A percentile compares a stretch with the other conserved stretches of the same genome.
phyloP scores from a whole-genome alignment of 2,329 filamentous ascomycete species.

The Exophiala bonariae region DNA sequence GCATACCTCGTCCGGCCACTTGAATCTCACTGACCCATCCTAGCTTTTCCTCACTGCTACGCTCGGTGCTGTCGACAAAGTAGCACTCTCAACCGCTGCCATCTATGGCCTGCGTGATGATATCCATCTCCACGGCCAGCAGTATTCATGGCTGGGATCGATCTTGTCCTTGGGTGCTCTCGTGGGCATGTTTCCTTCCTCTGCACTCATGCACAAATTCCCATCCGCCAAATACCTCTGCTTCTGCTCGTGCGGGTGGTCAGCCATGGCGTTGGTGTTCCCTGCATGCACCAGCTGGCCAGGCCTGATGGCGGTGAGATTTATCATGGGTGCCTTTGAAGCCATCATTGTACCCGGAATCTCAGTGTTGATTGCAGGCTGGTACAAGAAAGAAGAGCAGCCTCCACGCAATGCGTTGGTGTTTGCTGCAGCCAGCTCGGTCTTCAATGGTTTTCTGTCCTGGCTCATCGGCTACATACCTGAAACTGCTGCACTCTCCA shows the following conservation, averaged over 20 bases:
- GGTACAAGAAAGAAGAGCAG: slow-evolving; percentile 47
- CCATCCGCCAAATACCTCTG: slow-evolving; percentile 58
- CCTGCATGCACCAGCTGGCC: slow-evolving; percentile 52
- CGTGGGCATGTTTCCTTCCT: no score
- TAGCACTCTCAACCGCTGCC: no score
- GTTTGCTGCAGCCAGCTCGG: slow-evolving; percentile 23
- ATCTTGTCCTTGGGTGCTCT: no score
- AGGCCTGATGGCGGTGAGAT: slow-evolving; percentile 49
- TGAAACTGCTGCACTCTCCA: slow-evolving; percentile 39
- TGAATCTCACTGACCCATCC: slow-evolving; percentile 34
- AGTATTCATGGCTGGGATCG: no score
- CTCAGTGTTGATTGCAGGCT: slow-evolving; percentile 56
- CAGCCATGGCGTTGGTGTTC: slow-evolving; percentile 45
- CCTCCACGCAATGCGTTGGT: slow-evolving; percentile 26
- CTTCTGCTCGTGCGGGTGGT: slow-evolving; percentile 59
- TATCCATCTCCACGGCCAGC: no score
- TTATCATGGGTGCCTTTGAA: slow-evolving; percentile 57
- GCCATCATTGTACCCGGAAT: slow-evolving; percentile 55
- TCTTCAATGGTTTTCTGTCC: slow-evolving; percentile 37
- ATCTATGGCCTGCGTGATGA: no score
- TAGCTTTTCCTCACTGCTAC: no score
- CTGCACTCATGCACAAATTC: no score
- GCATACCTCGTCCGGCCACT: slow-evolving; percentile 33
- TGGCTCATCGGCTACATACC: slow-evolving; percentile 59
- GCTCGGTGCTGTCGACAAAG: no score